Evolutionary conservation across 306 rosid species (phyloP), one percentile per base, ranked within the genome.

Genomic region (Corylus heterophylla): DNA sequence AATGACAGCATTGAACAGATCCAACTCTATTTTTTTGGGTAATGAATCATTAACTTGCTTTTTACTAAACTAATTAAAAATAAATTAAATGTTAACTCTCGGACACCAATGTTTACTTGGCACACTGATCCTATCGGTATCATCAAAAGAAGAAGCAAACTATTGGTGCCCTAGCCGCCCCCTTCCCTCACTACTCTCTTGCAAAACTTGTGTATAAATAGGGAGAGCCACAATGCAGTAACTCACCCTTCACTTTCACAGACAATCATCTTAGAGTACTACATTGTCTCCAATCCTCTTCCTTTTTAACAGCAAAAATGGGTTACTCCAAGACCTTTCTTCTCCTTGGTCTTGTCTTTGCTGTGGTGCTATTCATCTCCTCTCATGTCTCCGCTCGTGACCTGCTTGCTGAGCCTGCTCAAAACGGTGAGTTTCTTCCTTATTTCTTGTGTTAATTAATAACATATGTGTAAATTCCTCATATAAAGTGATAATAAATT

Each of bases 261-360:
- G 71, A 67, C 7, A 58, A 58, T 35, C n/a, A 5, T 35, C 18
- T 35, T 35, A 14, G 22, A 37, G 17, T 2, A 2, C 2, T 31
- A 31, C 35, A 31, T 31, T 27, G 71, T 66, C 25, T 66, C n/a
- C 13, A 8, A 37, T 37, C 12, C 71, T 63, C 47, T 66, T 6
- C 10, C 49, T 9, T 45, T 4, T 17, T 17, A 1, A 17, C 16
- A 16, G 2, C 22, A 16, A 63, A 47, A 13, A 79, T 79, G 83
- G 83, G 78, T 44, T 44, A 13, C 64, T 49, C 77, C 62, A 78
- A 78, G 77, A 35, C 71, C 7, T 66, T 66, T 56, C 70, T 67
- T 69, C 76, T 74, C 17, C 51, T 74, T 56, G 63, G 79, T 6
- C 79, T 80, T 47, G 76, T 22, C 69, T 68, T 68, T 8, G 63